phyloP scores from a whole-genome alignment of 768 basidiomycete species.

The Exidia glandulosa region DNA sequence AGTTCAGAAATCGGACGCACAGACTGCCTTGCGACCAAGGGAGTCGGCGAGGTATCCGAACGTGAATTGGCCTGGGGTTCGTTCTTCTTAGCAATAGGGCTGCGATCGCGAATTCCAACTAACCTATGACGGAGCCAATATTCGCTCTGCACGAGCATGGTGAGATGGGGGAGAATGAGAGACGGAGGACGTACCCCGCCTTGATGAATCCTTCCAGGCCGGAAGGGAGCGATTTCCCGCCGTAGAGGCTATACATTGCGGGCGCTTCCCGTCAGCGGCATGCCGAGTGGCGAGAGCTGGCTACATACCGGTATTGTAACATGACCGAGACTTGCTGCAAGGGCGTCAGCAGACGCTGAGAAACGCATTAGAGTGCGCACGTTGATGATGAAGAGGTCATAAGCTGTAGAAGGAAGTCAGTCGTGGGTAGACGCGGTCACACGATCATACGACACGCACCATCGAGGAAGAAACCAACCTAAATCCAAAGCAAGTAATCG shows the following conservation, averaged over 20 bases:
- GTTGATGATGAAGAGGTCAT: slow-evolving; percentile 64
- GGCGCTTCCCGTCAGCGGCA: slow-evolving; percentile 53
- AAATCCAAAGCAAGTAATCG: background rate
- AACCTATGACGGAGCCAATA: slow-evolving; percentile 56
- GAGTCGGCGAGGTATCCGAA: slow-evolving; percentile 63
- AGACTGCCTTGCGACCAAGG: slow-evolving; percentile 58
- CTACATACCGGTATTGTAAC: background rate
- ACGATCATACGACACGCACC: slow-evolving; percentile 27
- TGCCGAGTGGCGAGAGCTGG: slow-evolving; percentile 26
- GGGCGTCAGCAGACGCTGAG: too few species aligned
- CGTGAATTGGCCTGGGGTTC: slow-evolving; percentile 50
- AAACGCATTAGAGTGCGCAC: slow-evolving; percentile 21
- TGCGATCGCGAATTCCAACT: slow-evolving; percentile 12
- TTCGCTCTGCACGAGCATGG: slow-evolving; percentile 31
- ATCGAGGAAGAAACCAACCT: slow-evolving; percentile 66
- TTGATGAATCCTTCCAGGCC: slow-evolving; percentile 50
- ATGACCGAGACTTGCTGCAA: slow-evolving; percentile 4
- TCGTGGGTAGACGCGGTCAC: background rate
- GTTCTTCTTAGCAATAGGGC: too few species aligned
- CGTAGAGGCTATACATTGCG: slow-evolving; percentile 39
- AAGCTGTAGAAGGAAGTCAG: slow-evolving; percentile 29
- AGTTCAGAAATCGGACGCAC: slow-evolving; percentile 21
- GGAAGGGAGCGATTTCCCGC: slow-evolving; percentile 36
- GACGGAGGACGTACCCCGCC: background rate
- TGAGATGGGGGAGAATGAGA: background rate